Base-by-base conservation (phyloP, 2,329 filamentous ascomycete genomes). In the Sporothrix variecibatus region DNA sequence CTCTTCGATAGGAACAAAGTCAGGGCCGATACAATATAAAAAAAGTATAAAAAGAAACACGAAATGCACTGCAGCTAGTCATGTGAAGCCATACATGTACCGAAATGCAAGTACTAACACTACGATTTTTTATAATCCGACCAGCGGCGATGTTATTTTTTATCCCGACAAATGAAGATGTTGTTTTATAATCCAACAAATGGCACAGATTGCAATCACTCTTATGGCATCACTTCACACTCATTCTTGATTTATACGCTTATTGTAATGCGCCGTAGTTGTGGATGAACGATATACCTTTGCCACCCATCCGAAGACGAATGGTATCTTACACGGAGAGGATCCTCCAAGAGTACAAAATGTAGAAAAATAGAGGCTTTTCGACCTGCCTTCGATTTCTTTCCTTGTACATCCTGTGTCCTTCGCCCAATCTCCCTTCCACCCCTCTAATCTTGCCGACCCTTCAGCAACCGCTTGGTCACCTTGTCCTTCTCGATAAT, bases 401-500 rank as follows among this genome's bases (percentile, higher is more conserved):
- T 31, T 46, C 62, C 28, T 72, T 40, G 28, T 26, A 40, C 17
- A 17, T 7, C n/a, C 15, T 43, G 49, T 34, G 11, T 40, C 26
- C 9, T 49, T 38, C 40, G 6, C 26, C 31, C 12, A 23, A 7
- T 53, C 8, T 69, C 20, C 26, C 15, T 23, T 70, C 46, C 65
- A 38, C 20, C n/a, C 46, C 23, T 60, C 53, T 94, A 95, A 83
- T 98, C 95, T 87, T 98, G 95, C 87, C 95, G 91, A 82, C 95
- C 95, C 91, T 98, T 98, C 84, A 99, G 87, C 91, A 99, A 90
- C 83, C 96, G 90, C 92, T 98, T 98, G 81, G 96, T 98, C 77
- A 99, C 94, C 93, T 98, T 98, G 87, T 97, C 95, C 90, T 99
- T 99, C 88, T 98, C 96, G 83, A 99, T 97, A 81, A 99, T 97